Evolutionary conservation across 2,329 filamentous ascomycete species (phyloP), one percentile per base, ranked within the genome.

Genomic region (Paecilomyces sp.): DNA sequence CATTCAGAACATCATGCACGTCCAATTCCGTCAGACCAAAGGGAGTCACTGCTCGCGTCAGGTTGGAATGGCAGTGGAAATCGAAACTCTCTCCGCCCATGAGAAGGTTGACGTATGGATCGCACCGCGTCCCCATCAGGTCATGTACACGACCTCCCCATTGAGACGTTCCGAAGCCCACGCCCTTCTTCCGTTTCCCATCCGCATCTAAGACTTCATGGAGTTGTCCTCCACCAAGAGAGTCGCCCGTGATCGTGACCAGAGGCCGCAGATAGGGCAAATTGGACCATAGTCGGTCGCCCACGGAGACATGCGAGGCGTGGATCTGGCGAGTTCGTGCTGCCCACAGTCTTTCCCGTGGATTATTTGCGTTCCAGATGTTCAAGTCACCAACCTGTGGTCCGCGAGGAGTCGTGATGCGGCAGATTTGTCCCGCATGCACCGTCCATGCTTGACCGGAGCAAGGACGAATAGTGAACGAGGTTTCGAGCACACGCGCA

Each of bases 361-460:
- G 88, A 72, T 94, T 92, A 63, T 86, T 77, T 4, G 82, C 80
- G 66, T 88, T 90, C 89, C 89, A 95, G 66, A 94, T 82, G 72
- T 95, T 95, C 18, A 94, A 77, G 67, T 94, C 91, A 58, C 90
- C 89, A 55, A 95, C 90, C 76, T 95, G 91, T 0, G 91, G 85
- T 0, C 91, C 91, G 58, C 87, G 79, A 0, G 89, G 89, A 0
- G 90, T 93, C 60, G 85, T 88, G 62, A 95, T 86, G 13, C 86
- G 84, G 61, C 90, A 84, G 59, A 94, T 82, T 55, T 82, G 82
- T 3, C 89, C 88, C 1, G 84, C 84, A 0, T 85, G 82, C 0
- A 88, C 89, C 55, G 82, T 80, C 88, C 88, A 94, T 1, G 90
- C 89, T 61, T 80, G 80, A 0, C 88, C 91, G 1, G 87, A 90